phyloP scores from a whole-genome alignment of 208 protist species.

The Acanthamoeba sp. region DNA sequence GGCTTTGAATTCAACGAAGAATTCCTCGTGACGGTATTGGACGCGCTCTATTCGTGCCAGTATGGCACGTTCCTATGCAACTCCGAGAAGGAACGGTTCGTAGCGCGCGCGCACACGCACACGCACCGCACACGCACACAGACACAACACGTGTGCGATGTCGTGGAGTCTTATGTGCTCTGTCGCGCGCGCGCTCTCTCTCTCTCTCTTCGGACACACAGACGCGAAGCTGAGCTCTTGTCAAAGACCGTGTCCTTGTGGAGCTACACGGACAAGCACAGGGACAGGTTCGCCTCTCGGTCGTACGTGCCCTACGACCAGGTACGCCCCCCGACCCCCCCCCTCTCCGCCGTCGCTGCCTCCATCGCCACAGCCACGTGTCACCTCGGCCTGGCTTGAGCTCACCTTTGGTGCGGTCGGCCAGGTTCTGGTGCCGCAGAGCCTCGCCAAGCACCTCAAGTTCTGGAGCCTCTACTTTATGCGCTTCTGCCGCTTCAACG shows the following conservation, averaged over 20 bases:
- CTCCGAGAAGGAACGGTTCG: constrained; percentile 72
- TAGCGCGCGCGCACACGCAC: not conserved
- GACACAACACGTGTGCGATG: not conserved
- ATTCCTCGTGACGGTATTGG: constrained; percentile 92
- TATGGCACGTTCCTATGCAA: constrained; percentile 88
- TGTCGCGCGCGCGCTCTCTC: no score
- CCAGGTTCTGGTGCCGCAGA: constrained; percentile 36
- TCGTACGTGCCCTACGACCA: constrained; percentile 7
- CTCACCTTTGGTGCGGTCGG: not conserved
- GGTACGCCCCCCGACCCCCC: no score
- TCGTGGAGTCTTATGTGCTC: not conserved
- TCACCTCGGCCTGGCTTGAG: not conserved
- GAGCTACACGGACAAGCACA: constrained; percentile 54
- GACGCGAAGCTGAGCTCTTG: not conserved
- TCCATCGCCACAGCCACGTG: no score
- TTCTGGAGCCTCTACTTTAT: constrained; percentile 62
- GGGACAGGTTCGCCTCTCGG: constrained; percentile 26
- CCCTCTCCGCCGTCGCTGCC: no score
- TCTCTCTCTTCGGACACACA: not conserved
- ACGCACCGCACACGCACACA: no score
- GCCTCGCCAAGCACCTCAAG: constrained; percentile 25
- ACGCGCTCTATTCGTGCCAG: constrained; percentile 91
- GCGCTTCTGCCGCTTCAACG: constrained; percentile 59
- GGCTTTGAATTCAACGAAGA: constrained; percentile 96
- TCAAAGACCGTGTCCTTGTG: constrained; percentile 39